Evolutionary conservation across 768 basidiomycete species (phyloP).

Genomic region (Hygrocybe coccinea): DNA sequence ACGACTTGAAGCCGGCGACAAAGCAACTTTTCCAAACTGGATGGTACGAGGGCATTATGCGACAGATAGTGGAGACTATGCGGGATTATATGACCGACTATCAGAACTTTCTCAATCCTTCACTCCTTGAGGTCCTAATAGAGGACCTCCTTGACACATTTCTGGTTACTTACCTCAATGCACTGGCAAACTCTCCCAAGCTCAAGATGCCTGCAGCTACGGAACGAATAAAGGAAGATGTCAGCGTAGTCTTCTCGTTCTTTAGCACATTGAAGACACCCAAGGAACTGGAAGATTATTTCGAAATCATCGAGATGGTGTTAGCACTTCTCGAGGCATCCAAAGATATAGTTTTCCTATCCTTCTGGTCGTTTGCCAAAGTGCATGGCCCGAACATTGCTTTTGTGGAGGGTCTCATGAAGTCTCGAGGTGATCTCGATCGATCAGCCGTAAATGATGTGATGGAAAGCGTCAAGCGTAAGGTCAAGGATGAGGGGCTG

Average conservation of each 20-base stretch:
- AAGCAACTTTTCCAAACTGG: slow-evolving; percentile 74
- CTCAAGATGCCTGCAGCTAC: slow-evolving; percentile 80
- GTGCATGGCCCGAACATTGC: slow-evolving; percentile 88
- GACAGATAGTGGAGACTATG: slow-evolving; percentile 91
- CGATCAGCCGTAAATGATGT: slow-evolving; percentile 83
- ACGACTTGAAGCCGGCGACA: slow-evolving; percentile 85
- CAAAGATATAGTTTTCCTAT: slow-evolving; percentile 84
- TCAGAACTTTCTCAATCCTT: slow-evolving; percentile 83
- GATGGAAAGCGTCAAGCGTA: slow-evolving; percentile 89
- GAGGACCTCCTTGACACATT: slow-evolving; percentile 91
- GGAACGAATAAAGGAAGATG: slow-evolving; percentile 79
- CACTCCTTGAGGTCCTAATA: slow-evolving; percentile 84
- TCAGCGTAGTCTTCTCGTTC: slow-evolving; percentile 70
- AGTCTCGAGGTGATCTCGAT: slow-evolving; percentile 85
- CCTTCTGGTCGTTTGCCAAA: slow-evolving; percentile 91
- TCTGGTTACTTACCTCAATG: slow-evolving; percentile 85
- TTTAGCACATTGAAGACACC: slow-evolving; percentile 74
- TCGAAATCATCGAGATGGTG: slow-evolving; percentile 84
- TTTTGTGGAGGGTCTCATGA: slow-evolving; percentile 89
- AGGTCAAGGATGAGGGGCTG: slow-evolving; percentile 84
- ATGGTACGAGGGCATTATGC: slow-evolving; percentile 90
- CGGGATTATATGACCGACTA: slow-evolving; percentile 96
- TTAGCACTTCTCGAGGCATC: slow-evolving; percentile 79
- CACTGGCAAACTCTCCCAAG: slow-evolving; percentile 77
- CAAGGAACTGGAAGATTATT: slow-evolving; percentile 74